phyloP scores from a whole-genome alignment of 2,329 filamentous ascomycete species.

The Paecilomyces niveus region DNA sequence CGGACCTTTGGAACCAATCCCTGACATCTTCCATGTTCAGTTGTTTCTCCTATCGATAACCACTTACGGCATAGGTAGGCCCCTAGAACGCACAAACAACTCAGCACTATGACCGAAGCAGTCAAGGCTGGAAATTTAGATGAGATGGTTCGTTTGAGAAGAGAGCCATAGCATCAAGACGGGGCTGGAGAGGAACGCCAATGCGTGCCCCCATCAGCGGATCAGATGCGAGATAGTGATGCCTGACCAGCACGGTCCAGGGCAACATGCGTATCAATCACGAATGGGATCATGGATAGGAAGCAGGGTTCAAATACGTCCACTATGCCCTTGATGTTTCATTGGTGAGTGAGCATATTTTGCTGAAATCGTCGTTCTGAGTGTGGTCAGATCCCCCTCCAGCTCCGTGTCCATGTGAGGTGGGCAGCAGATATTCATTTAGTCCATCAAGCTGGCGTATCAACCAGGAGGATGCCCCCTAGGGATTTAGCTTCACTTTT shows the following conservation, averaged over 20 bases:
- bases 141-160: not conserved
- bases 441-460: not conserved
- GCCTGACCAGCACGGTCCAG: not conserved
- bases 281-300: not conserved
- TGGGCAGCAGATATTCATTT: not conserved
- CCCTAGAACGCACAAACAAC: not conserved
- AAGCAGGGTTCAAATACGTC: not conserved
- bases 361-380: not conserved
- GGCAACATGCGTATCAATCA: not conserved
- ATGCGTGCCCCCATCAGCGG: not conserved
- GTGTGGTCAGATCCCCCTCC: not conserved
- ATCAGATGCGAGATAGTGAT: not conserved
- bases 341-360: not conserved
- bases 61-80: not conserved
- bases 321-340: not conserved
- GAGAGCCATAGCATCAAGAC: not conserved
- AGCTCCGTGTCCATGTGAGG: not conserved
- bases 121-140: not conserved
- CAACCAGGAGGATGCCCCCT: not conserved
- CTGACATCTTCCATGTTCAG: not conserved
- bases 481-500: not conserved
- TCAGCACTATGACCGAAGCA: not conserved
- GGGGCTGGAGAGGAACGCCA: not conserved
- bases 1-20: not conserved
- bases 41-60: not conserved